Evolutionary conservation across 306 rosid genomes (phyloP).

Genomic region (Ceratonia siliqua): DNA sequence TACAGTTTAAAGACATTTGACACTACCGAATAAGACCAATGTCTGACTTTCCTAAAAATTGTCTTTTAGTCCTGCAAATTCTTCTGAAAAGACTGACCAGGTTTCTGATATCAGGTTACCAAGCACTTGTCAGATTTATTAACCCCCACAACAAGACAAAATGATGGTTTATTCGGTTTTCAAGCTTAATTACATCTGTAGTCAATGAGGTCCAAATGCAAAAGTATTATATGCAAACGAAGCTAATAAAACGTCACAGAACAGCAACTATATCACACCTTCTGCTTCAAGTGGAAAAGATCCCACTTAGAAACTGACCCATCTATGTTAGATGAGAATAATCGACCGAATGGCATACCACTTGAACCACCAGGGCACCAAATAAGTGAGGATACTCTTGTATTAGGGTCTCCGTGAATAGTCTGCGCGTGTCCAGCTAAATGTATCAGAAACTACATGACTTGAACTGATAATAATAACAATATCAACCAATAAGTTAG

Average conservation of each 20-base stretch:
- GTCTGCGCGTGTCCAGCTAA: constrained; percentile 47
- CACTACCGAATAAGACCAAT: not conserved
- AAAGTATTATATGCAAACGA: not conserved
- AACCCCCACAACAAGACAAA: not conserved
- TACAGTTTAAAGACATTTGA: not conserved
- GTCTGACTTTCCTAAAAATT: not conserved
- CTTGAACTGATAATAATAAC: not conserved
- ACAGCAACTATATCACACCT: constrained; percentile 43
- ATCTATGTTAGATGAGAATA: constrained; percentile 77
- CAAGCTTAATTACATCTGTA: not conserved
- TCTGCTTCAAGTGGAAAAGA: constrained; percentile 72
- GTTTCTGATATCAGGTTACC: not conserved
- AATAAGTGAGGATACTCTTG: constrained; percentile 71
- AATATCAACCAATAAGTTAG: no score
- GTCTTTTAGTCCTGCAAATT: not conserved
- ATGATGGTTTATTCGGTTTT: not conserved
- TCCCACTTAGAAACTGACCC: constrained; percentile 89
- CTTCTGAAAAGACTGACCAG: not conserved
- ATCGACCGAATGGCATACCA: constrained; percentile 62
- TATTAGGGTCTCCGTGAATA: constrained; percentile 71
- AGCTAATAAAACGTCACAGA: not conserved
- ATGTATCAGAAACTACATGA: not conserved
- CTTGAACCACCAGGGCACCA: constrained; percentile 71
- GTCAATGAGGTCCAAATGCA: not conserved
- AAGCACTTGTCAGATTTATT: not conserved